Evolutionary conservation across 176 grass and related monocot genomes (phyloP), one percentile per base, ranked within the genome.

Genomic region (Raddia distichophylla): DNA sequence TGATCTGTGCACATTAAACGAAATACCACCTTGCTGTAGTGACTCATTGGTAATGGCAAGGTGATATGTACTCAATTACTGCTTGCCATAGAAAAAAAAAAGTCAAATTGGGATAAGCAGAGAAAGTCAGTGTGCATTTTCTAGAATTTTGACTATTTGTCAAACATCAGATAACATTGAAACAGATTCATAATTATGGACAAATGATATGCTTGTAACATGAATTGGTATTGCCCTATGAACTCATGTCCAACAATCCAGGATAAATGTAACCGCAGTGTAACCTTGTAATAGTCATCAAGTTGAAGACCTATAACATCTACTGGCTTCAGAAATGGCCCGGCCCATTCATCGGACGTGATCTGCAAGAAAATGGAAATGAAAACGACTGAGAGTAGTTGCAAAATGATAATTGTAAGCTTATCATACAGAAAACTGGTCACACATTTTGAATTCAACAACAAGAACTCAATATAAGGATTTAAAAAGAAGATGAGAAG

Each of bases 261-360:
- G 16, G 72, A 81, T 35, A 76, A 40, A 35, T 73, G 52, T 58
- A 74, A 9, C 34, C 68, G 10, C 34, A 40, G 67, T 16, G 20
- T 80, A 89, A 97, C 94, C 82, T 94, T 85, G 70, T 98, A 42
- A 82, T 94, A 98, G 53, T 98, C 95, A 87, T 87, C 76, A 76
- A 91, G 82, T n/a, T 87, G 16, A 73, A 94, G 90, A 9, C 49
- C 82, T 82, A 89, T 77, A 73, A 89, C 90, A 82, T 98, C 95
- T 69, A 98, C 95, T 5, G 95, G 95, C 5, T 91, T 42, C 84
- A 93, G 62, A 91, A 98, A 94, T 69, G 90, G 95, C 45, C 52
- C 67, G 4, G 95, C 86, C 86, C 85, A 87, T 75, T 91, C 82
- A 71, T 94, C 74, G 74, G 73, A 79, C 27, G 86, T 91, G 69